A percentile compares a stretch with the other conserved stretches of the same genome.
Evolutionary conservation across 1,284 basidiomycete genomes (phyloP).

Genomic region (Sutorius eximius): DNA sequence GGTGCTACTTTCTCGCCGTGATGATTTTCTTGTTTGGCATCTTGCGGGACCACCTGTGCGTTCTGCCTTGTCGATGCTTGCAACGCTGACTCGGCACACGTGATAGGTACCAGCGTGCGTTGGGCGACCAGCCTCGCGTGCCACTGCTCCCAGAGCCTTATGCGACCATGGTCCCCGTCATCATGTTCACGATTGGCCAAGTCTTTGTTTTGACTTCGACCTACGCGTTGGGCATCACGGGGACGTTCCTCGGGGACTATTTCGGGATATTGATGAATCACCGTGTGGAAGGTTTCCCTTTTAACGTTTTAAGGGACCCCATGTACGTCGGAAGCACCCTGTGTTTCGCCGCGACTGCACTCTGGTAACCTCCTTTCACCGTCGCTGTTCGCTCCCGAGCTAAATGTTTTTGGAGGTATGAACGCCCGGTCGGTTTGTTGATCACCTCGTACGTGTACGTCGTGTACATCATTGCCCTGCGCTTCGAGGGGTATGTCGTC

Average conservation of each 20-base stretch:
- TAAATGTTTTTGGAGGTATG: conserved; percentile 58
- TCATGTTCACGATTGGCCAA: conserved; percentile 73
- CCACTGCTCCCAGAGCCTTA: conserved; percentile 59
- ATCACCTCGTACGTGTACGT: conserved; percentile 79
- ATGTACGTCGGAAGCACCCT: conserved; percentile 96
- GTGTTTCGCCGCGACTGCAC: conserved; percentile 79
- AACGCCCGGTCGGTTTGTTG: conserved; percentile 76
- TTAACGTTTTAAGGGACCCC: conserved; percentile 90
- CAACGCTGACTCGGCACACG: not conserved
- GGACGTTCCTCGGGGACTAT: conserved; percentile 95
- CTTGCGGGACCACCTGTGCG: conserved; percentile 83
- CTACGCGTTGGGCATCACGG: conserved; percentile 90
- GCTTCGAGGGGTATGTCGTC: conserved; percentile 77
- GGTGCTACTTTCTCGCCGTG: conserved; percentile 91
- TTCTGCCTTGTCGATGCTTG: not conserved
- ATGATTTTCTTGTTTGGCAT: conserved; percentile 88
- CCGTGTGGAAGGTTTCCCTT: conserved; percentile 87
- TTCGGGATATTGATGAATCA: conserved; percentile 98
- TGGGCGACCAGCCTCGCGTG: conserved; percentile 68
- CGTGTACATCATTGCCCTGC: conserved; percentile 81
- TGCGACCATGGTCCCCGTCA: conserved; percentile 61
- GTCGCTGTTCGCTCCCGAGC: not conserved
- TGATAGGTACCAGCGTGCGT: conserved; percentile 68
- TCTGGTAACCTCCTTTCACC: conserved; percentile 59
- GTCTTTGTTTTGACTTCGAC: conserved; percentile 86